Evolutionary conservation across 305 asterid species (phyloP), one percentile per base, ranked within the genome.

Genomic region (Fraxinus angustifolia): DNA sequence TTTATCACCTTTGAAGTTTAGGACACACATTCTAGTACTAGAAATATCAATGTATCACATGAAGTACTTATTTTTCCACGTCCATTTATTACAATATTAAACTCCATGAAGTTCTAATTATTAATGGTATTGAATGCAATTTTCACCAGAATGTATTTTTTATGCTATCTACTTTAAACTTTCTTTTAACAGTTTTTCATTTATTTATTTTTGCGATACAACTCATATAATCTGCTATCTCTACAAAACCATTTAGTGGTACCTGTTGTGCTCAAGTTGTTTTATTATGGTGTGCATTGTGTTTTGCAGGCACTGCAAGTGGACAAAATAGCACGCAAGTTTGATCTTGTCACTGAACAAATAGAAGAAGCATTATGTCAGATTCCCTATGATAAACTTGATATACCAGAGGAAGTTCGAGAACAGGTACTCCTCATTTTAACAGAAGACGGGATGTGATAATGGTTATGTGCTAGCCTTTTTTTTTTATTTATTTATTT

Each of bases 331-430:
- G 89, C 92, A 12, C 40, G 80, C 76, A 94, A 83, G 87, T 95
- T 95, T 33, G 94, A 90, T 74, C 79, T 81, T 0, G 87, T 89
- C 28, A 91, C 97, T 0, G 87, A 82, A 85, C 91, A 91, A 84
- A 92, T 95, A 62, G 98, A 94, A 87, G 94, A 88, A 33, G 96
- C 97, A 72, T 87, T 95, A 42, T 76, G 83, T 81, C 90, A 89
- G 85, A 85, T 92, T 85, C 93, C 97, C 40, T 95, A 92, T 82
- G 75, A 88, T 76, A 78, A 85, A 72, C 94, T 94, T 31, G 91
- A 90, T 80, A 88, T 94, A 82, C 89, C 97, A 0, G 98, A 95
- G 80, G 99, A 95, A 89, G 97, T 94, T 81, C 92, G 87, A 86
- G 99, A 95, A 82, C 99, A 95, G 97, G 98, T 95, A 85, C 82